Evolutionary conservation across 805 yeast species (phyloP).

Genomic region (Cyberlindnera meyerae): DNA sequence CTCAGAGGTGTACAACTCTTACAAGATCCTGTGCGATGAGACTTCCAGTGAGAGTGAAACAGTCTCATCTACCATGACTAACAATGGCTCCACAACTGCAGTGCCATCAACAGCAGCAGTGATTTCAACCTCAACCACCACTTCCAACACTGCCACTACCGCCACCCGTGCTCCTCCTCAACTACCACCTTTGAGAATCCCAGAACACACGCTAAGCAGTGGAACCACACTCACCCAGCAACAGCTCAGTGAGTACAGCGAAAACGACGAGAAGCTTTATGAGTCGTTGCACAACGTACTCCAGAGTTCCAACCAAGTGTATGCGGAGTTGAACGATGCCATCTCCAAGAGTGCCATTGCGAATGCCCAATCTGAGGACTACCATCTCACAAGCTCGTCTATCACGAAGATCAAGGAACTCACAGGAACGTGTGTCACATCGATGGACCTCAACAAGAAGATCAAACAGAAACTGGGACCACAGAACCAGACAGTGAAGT

Average conservation of each 20-base stretch:
- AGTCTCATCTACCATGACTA: background rate
- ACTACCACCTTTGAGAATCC: constrained; percentile 24
- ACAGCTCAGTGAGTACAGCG: constrained; percentile 34
- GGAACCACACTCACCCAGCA: constrained; percentile 23
- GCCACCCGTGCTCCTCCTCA: too few species aligned
- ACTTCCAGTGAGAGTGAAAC: background rate
- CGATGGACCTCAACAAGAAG: constrained; percentile 77
- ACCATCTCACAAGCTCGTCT: constrained; percentile 34
- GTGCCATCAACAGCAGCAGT: constrained; percentile 12
- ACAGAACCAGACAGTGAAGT: constrained; percentile 27
- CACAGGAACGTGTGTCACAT: constrained; percentile 68
- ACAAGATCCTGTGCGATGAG: constrained; percentile 34
- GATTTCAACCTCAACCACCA: too few species aligned
- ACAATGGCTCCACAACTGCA: too few species aligned
- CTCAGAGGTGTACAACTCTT: constrained; percentile 64
- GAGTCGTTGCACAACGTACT: constrained; percentile 60
- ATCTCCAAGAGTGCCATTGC: constrained; percentile 60
- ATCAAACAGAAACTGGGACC: constrained; percentile 49
- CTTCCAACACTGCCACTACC: too few species aligned
- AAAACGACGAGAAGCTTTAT: constrained; percentile 63
- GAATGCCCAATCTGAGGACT: constrained; percentile 39
- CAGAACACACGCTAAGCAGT: constrained; percentile 11
- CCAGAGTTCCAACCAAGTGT: constrained; percentile 68
- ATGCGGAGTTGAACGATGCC: constrained; percentile 65
- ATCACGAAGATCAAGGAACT: constrained; percentile 70